A percentile compares a stretch with the other conserved stretches of the same genome.
These are phyloP conservation scores for Ganoderma sp. DNA, from an alignment of 1,284 basidiomycete genomes.

Conservation along the genomic window DNA sequence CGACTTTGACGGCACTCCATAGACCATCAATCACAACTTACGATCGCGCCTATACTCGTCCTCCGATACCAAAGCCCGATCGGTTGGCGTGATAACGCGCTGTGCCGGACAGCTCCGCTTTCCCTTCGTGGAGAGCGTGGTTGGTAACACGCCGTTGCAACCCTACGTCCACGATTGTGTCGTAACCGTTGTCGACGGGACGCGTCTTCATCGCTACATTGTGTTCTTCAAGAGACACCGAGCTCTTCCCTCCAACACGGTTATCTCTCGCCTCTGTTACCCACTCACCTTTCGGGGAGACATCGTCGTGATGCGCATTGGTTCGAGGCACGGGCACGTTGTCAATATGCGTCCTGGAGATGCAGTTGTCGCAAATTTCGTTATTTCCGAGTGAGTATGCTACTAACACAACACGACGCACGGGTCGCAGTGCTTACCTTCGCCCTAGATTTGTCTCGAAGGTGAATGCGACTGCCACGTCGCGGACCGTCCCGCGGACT, in stretches of 20 bases:
- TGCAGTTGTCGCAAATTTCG: background rate
- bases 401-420: background rate
- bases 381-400: background rate
- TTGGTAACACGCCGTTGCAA: background rate
- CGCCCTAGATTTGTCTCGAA: background rate
- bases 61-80: background rate
- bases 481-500: background rate
- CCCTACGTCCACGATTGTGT: background rate
- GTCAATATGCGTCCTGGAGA: background rate
- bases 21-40: background rate
- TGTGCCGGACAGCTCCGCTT: background rate
- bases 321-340: background rate
- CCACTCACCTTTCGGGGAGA: background rate
- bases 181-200: background rate
- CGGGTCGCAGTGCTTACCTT: background rate
- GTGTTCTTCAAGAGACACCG: constrained; percentile 1
- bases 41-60: background rate
- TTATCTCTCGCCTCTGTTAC: background rate
- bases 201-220: background rate
- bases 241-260: background rate
- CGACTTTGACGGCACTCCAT: background rate
- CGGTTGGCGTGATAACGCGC: background rate
- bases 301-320: background rate
- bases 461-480: background rate
- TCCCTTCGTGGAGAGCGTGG: background rate